Base-by-base conservation (phyloP, 176 grass and related monocot species). In the Phyllostachys edulis region DNA sequence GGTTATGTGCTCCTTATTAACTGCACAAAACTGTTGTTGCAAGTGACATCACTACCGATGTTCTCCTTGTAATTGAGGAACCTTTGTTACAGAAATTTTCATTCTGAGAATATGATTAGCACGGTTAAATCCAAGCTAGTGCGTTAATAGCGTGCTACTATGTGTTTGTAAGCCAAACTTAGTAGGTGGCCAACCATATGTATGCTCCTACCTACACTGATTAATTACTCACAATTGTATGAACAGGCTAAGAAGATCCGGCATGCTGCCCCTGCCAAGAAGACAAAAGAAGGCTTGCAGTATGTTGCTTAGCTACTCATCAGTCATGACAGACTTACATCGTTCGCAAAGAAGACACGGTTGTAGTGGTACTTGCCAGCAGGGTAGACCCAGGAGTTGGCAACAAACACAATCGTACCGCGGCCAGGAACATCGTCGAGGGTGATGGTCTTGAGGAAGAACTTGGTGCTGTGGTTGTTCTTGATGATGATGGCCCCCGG, bases 331-430 rank as follows among this genome's bases (percentile, higher is more conserved):
- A 36, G 17, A 84, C 85, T 63, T 47, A 94, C 94, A 14, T 92
- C 87, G 65, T 97, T 97, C 34, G 87, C 60, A 51, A 97, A 97
- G 89, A 97, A 94, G 64, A 94, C 38, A 2, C 94, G 89, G 74
- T 59, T 71, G 71, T 97, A 94, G 5, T 9, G 7, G 82, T 89
- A 92, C 9, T 73, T 92, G 42, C 0, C 65, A 2, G 1, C 37
- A 11, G 91, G 91, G 79, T 97, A 92, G 59, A 97, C 67, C 94
- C 89, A 97, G 0, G 94, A 94, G 85, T 94, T 94, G 76, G 91
- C 90, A 59, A 90, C 80, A 75, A 97, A 97, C 44, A 87, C 47
- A 12, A 97, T 60, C 2, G 38, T 45, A 29, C 89, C 85, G 78
- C 87, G 87, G 13, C 94, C 87, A 0, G 71, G 87, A 7, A 97